phyloP scores from a whole-genome alignment of 305 asterid species.

The Andrographis paniculata region DNA sequence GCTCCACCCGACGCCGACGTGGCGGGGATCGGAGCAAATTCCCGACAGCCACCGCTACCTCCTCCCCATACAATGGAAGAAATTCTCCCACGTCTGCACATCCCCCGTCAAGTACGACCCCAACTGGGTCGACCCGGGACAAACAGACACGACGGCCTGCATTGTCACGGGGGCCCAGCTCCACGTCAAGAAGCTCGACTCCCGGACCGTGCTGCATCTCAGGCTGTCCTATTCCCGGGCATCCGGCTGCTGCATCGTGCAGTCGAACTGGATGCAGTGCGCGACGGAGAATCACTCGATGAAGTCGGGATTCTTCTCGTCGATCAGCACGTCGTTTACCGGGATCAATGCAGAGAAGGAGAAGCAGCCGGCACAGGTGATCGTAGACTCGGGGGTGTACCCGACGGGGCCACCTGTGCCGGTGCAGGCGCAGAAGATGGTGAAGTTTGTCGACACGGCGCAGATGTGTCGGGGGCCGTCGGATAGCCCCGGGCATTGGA shows the following conservation, averaged over 20 bases:
- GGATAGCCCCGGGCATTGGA: constrained; percentile 93
- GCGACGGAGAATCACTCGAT: constrained; percentile 30
- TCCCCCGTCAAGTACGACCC: constrained; percentile 64
- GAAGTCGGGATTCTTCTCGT: constrained; percentile 50
- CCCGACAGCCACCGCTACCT: constrained; percentile 36
- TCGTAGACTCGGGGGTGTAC: constrained; percentile 68
- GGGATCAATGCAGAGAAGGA: constrained; percentile 38
- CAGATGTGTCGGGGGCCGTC: constrained; percentile 66
- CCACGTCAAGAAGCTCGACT: constrained; percentile 34
- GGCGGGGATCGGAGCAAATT: constrained; percentile 58
- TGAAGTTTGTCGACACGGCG: constrained; percentile 62
- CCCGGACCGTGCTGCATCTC: constrained; percentile 52
- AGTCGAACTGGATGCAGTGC: constrained; percentile 64
- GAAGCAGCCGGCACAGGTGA: constrained; percentile 24
- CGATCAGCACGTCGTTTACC: constrained; percentile 44
- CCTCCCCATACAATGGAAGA: constrained; percentile 71
- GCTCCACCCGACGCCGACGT: constrained; percentile 21
- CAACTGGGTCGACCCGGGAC: constrained; percentile 30
- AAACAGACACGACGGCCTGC: constrained; percentile 36
- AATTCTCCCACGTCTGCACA: constrained; percentile 67
- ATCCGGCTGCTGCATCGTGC: constrained; percentile 35
- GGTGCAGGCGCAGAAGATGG: constrained; percentile 39
- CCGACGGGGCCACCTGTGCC: constrained; percentile 77
- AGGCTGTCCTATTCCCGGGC: constrained; percentile 45
- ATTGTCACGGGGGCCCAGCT: constrained; percentile 92